A percentile compares a stretch with the other conserved stretches of the same genome.
Conservation (phyloP, 2,329 filamentous ascomycete genomes). For the Malbranchea cinnamomea region DNA sequence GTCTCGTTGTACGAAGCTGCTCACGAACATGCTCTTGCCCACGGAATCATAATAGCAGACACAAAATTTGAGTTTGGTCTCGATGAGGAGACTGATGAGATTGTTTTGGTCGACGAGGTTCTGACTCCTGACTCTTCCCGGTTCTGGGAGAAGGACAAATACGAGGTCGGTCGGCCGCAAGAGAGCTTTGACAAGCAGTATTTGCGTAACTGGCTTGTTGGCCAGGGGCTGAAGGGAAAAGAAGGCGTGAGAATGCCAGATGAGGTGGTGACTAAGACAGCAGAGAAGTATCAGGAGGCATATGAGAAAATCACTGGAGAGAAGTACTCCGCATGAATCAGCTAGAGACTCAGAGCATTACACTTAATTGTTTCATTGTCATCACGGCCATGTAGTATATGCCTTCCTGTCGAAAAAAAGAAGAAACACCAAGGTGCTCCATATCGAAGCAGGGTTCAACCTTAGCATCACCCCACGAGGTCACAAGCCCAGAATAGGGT, state of each 20-base stretch:
- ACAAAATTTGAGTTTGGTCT: conserved; percentile 67
- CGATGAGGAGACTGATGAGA: conserved; percentile 47
- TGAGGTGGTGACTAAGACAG: conserved; percentile 54
- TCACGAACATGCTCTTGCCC: conserved; percentile 26
- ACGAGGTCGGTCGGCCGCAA: conserved; percentile 59
- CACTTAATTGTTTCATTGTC: too few relatives aligned
- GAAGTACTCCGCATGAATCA: too few relatives aligned
- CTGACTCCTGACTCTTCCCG: conserved; percentile 70
- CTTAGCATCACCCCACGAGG: too few relatives aligned
- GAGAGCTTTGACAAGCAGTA: conserved; percentile 82
- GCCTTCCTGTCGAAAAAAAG: too few relatives aligned
- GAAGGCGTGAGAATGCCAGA: conserved; percentile 56
- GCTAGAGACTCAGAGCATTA: too few relatives aligned
- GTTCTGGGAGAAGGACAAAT: conserved; percentile 68
- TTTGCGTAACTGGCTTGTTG: conserved; percentile 67
- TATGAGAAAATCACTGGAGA: conserved; percentile 53
- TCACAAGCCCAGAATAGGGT: too few relatives aligned
- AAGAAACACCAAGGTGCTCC: too few relatives aligned
- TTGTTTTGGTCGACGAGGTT: conserved; percentile 71
- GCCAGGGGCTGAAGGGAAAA: conserved; percentile 59
- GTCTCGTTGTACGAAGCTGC: conserved; percentile 47
- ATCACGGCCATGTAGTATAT: too few relatives aligned
- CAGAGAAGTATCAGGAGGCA: conserved; percentile 59
- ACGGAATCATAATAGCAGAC: conserved; percentile 63
- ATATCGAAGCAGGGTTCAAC: too few relatives aligned